phyloP scores from a whole-genome alignment of 1,284 basidiomycete species.

The Cerioporus squamosus region DNA sequence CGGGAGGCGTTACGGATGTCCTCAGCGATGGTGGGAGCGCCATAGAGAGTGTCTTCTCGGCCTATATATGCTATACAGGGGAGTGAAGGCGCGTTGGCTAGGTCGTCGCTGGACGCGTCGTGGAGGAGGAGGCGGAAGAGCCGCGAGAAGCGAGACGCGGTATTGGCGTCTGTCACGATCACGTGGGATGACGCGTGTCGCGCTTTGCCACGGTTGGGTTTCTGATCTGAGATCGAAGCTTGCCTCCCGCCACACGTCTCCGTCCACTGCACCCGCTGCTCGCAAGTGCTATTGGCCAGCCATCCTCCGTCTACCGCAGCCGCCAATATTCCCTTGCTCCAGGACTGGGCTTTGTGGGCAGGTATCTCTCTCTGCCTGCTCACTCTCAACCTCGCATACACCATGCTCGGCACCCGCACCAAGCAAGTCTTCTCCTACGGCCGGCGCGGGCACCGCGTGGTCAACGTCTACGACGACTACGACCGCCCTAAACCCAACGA shows the following conservation, averaged over 20 bases:
- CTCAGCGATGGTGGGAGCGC: conserved; percentile 59
- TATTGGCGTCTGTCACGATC: conserved; percentile 12
- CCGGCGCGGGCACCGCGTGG: conserved; percentile 64
- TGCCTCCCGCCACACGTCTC: background rate
- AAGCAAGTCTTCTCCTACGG: conserved; percentile 76
- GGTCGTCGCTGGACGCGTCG: background rate
- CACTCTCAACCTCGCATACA: conserved; percentile 7
- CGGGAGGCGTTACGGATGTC: conserved; percentile 71
- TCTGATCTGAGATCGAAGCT: conserved; percentile 10
- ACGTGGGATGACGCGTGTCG: conserved; percentile 25
- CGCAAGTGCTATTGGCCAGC: background rate
- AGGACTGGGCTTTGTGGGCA: conserved; percentile 11
- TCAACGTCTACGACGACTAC: conserved; percentile 50
- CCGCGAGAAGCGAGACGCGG: conserved; percentile 15
- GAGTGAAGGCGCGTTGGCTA: no score
- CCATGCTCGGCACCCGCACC: conserved; percentile 61
- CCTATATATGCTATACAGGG: no score
- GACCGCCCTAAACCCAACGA: conserved; percentile 17
- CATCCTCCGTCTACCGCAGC: background rate
- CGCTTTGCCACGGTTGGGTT: conserved; percentile 27
- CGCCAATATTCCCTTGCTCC: conserved; percentile 2
- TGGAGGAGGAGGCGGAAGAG: background rate
- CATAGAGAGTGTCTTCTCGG: no score
- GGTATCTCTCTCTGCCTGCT: conserved; percentile 15
- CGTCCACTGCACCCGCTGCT: background rate